Evolutionary conservation across 768 basidiomycete genomes (phyloP), one percentile per base, ranked within the genome.

Genomic region (Termitomyces titanicus): DNA sequence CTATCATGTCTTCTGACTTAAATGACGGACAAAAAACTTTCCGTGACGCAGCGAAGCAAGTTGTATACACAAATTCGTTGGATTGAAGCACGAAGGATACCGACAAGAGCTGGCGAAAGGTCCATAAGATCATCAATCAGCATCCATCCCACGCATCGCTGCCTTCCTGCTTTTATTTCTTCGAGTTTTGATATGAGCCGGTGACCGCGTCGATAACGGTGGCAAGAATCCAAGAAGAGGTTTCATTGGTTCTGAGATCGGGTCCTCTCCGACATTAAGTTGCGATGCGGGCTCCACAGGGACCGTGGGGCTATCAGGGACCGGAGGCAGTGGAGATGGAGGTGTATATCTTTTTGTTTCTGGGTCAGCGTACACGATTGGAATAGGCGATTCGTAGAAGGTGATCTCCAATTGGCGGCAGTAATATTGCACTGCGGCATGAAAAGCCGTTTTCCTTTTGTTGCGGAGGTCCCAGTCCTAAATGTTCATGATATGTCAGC

Each of bases 351-450:
- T 61, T 27, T 64, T 57, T 17, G 68, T 69, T 17, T 66, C 61
- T 0, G 71, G 65, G 48, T 77, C 70, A 52, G 65, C 69, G 62
- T 75, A 83, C 39, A 78, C 73, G 59, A 92, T 63, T 11, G 89
- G 89, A 49, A 85, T 70, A 15, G 84, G 74, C 2, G 88, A 77
- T 62, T 82, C 78, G 68, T 74, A 75, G 59, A 80, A 83, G 20
- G 72, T 72, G 62, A 92, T 89, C 33, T 81, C 85, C 9, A 91
- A 79, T 64, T 88, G 81, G 51, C 76, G 80, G 63, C 81, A 87
- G 67, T 85, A 91, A 61, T 84, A 79, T 61, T 89, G 82, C 20
- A 84, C 84, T 1, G 90, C 89, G 9, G 87, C 87, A 64, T 89
- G 82, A 74, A 92, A 92, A 3, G 89, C 86, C 0, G 89, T 92